Base-by-base conservation (phyloP, 495 filamentous ascomycete species). In the Elaphomyces granulatus region DNA sequence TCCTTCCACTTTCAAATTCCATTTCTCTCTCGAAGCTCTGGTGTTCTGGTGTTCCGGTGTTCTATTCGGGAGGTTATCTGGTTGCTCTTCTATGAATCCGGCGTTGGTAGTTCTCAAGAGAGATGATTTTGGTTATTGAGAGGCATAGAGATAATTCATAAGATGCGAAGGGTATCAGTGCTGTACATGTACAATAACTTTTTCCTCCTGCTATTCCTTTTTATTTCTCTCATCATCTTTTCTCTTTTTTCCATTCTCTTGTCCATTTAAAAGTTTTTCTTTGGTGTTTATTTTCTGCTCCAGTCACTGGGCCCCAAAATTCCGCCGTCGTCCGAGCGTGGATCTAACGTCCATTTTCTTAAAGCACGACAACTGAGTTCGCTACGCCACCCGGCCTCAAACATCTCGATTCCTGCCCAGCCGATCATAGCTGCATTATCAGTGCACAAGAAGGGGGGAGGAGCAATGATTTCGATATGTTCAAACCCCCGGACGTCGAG, bases 381-480 rank as follows among this genome's bases (percentile, higher is more conserved):
- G 14, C 74, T 79, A 36, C 61, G 56, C 69, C 73, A 88, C 0
- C 88, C 87, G 2, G 68, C 74, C 54, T 86, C 76, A 42, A 68
- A 95, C 85, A 96, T 93, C 64, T 94, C 87, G 39, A 86, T 69
- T 0, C 81, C 90, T 3, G 87, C 71, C 90, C 90, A 98, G 1
- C 81, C 88, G 48, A 95, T 86, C 90, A 96, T 98, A n/a, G 85
- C 85, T 12, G 87, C 90, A 62, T 96, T 95, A 52, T 98, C 90
- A 0, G 83, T 94, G 48, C 90, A 94, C 45, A 87, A 63, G 34
- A 65, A 60, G 15, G 70, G 52, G 3, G 90, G 90, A 15, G 90
- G 90, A 30, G 78, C 78, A 3, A 77, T 55, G 9, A 96, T 47
- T 19, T 64, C 42, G n/a, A 94, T 56, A 42, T 79, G 42, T 3